These are phyloP conservation scores for Thelonectria rubi DNA, from an alignment of 2,329 filamentous ascomycete genomes.

Conservation along the genomic window DNA sequence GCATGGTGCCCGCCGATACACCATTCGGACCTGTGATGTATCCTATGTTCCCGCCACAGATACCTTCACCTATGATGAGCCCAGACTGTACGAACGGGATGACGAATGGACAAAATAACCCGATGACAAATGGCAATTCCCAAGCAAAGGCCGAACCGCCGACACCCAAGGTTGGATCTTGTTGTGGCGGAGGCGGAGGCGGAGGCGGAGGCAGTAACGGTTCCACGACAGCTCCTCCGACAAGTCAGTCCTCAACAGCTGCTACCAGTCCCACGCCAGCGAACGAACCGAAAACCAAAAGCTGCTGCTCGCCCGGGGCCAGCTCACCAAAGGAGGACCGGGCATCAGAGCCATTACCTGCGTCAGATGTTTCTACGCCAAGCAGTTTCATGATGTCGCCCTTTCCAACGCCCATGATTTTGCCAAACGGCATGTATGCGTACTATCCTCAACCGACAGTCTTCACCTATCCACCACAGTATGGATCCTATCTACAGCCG, in stretches of 20 bases:
- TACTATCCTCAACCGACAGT: constrained; percentile 56
- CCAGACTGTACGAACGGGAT: constrained; percentile 28
- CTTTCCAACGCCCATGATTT: constrained; percentile 48
- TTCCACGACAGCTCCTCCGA: constrained; percentile 8
- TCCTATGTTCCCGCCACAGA: constrained; percentile 46
- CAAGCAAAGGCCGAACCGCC: constrained; percentile 26
- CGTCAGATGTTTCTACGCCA: constrained; percentile 33
- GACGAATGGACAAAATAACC: constrained; percentile 33
- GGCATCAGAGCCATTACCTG: constrained; percentile 32
- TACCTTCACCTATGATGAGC: constrained; percentile 38
- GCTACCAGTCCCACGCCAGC: constrained; percentile 30
- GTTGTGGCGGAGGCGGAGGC: constrained; percentile 48
- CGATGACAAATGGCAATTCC: constrained; percentile 35
- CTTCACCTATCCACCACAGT: constrained; percentile 63
- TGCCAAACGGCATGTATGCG: constrained; percentile 52
- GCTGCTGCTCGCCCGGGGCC: constrained; percentile 44
- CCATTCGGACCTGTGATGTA: constrained; percentile 43
- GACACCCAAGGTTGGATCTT: constrained; percentile 45
- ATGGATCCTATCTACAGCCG: constrained; percentile 64
- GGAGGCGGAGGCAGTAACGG: constrained; percentile 15
- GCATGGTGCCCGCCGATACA: constrained; percentile 40
- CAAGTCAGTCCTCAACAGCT: constrained; percentile 22
- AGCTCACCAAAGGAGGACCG: constrained; percentile 35
- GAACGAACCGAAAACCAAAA: constrained; percentile 35
- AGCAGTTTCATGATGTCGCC: constrained; percentile 48